Conservation (phyloP, 2,329 filamentous ascomycete genomes). For the Xylogone sp. region DNA sequence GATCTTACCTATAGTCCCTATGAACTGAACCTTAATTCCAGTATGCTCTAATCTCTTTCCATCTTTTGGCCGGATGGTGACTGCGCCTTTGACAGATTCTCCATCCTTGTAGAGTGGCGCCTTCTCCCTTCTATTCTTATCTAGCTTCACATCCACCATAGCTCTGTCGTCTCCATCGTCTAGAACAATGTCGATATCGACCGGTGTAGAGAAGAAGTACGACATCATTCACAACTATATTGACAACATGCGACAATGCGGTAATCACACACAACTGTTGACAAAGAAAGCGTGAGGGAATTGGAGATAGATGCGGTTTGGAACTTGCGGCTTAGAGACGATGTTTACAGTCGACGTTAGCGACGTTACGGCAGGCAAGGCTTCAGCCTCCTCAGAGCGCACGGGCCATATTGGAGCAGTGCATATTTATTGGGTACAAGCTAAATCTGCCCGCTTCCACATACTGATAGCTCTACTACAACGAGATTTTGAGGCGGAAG, state of each 20-base stretch:
- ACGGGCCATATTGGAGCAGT: background rate
- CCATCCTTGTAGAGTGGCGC: constrained; percentile 96
- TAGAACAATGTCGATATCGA: constrained; percentile 98
- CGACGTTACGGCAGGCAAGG: constrained; percentile 3
- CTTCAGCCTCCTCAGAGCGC: constrained; percentile 13
- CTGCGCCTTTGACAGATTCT: constrained; percentile 94
- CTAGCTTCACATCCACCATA: constrained; percentile 96
- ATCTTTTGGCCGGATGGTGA: constrained; percentile 95
- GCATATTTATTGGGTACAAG: background rate
- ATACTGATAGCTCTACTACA: background rate
- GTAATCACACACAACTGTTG: background rate
- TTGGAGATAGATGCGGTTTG: background rate
- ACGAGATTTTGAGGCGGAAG: background rate
- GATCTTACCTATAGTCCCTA: constrained; percentile 84
- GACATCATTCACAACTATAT: constrained; percentile 59
- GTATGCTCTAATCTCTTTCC: constrained; percentile 97
- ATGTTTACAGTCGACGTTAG: background rate
- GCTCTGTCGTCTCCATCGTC: constrained; percentile 91
- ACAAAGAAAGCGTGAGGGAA: background rate
- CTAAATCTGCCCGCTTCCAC: constrained; percentile 11
- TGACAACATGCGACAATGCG: background rate
- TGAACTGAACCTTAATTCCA: constrained; percentile 99
- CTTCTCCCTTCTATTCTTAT: constrained; percentile 97
- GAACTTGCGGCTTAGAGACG: background rate
- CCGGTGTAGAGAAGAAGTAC: constrained; percentile 95